phyloP scores from a whole-genome alignment of 352 stramenopile genomes.

The Globisporangium paroecandrum region DNA sequence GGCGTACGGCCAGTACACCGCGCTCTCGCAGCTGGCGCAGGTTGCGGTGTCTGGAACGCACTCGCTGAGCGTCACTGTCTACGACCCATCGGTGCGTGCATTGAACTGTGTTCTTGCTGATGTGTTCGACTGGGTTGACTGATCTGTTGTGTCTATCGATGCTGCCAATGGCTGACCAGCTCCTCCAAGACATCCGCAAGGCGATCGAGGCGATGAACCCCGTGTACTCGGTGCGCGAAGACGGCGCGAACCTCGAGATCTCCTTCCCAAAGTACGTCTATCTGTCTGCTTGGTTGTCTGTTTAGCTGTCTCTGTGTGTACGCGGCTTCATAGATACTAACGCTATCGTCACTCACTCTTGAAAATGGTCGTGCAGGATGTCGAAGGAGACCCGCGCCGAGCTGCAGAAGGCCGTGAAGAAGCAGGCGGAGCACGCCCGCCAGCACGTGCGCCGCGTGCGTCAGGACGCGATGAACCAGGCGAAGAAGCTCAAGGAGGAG shows the following conservation, averaged over 20 bases:
- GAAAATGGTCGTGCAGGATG: conserved; percentile 43
- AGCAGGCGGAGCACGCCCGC: conserved; percentile 75
- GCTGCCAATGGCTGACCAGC: conserved; percentile 24
- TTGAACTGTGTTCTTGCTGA: background rate
- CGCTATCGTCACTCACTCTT: background rate
- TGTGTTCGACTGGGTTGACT: background rate
- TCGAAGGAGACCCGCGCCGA: conserved; percentile 80
- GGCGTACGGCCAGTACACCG: conserved; percentile 77
- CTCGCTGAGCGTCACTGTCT: conserved; percentile 68
- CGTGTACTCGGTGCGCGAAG: conserved; percentile 69
- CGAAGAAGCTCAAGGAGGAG: conserved; percentile 79
- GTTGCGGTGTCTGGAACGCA: conserved; percentile 62
- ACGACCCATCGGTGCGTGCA: conserved; percentile 67
- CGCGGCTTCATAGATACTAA: background rate
- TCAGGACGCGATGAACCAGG: conserved; percentile 80
- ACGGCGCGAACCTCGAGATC: conserved; percentile 61
- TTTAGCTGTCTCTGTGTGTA: background rate
- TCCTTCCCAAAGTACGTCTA: conserved; percentile 75
- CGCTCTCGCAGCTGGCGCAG: conserved; percentile 74
- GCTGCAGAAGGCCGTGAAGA: conserved; percentile 76
- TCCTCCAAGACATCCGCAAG: conserved; percentile 69
- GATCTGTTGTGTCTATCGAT: background rate
- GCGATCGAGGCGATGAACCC: conserved; percentile 74
- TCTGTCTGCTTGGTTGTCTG: background rate
- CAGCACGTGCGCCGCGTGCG: conserved; percentile 83